Conservation (phyloP, 2,329 filamentous ascomycete species). For the Xylariales sp. region DNA sequence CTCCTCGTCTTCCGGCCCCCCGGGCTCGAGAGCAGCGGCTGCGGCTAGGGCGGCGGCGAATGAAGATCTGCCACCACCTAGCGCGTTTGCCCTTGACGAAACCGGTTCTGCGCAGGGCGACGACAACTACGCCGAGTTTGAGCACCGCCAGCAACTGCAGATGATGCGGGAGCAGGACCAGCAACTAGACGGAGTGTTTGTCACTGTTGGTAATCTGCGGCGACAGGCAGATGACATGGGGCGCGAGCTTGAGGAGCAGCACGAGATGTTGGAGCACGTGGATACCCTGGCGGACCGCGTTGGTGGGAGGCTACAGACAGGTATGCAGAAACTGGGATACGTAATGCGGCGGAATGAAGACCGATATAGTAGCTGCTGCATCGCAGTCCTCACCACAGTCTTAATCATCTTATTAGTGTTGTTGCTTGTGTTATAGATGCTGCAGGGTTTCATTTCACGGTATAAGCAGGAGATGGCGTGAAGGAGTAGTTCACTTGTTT, state of each 20-base stretch:
- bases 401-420: slow-evolving; percentile 88
- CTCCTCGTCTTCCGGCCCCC: slow-evolving; percentile 41
- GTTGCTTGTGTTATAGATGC: slow-evolving; percentile 68
- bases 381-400: slow-evolving; percentile 86
- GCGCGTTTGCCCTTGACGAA: slow-evolving; percentile 69
- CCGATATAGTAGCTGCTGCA: slow-evolving; percentile 87
- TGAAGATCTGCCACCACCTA: slow-evolving; percentile 65
- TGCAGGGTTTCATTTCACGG: slow-evolving; percentile 14
- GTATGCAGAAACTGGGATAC: slow-evolving; percentile 85
- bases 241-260: slow-evolving; percentile 93
- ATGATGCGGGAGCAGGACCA: slow-evolving; percentile 96
- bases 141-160: slow-evolving; percentile 89
- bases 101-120: slow-evolving; percentile 52
- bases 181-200: slow-evolving; percentile 90
- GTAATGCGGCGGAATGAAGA: slow-evolving; percentile 94
- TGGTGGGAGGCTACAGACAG: slow-evolving; percentile 83
- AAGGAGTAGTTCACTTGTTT: slow-evolving; percentile 23
- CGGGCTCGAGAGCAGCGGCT: slow-evolving; percentile 29
- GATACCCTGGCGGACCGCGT: slow-evolving; percentile 89
- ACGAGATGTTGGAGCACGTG: slow-evolving; percentile 85
- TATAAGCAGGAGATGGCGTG: slow-evolving; percentile 25
- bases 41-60: slow-evolving; percentile 51
- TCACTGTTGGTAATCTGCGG: slow-evolving; percentile 89
- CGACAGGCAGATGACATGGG: slow-evolving; percentile 97
- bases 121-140: slow-evolving; percentile 81